A percentile compares a stretch with the other conserved stretches of the same genome.
These are phyloP conservation scores for Rusavskia elegans DNA, from an alignment of 495 filamentous ascomycete genomes.

Conservation along the genomic window DNA sequence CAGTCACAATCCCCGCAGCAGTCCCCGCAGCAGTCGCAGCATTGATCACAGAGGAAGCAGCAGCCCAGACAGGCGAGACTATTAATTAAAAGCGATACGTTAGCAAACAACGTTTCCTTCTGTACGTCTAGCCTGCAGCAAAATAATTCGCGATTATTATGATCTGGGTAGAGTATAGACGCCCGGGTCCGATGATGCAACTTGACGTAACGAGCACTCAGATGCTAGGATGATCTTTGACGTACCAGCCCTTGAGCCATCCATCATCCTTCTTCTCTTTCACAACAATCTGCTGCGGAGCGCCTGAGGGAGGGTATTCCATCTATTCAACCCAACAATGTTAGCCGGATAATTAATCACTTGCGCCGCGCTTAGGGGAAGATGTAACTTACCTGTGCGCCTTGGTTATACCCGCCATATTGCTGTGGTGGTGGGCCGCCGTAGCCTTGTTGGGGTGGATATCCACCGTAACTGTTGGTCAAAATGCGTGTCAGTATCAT, in stretches of 20 bases:
- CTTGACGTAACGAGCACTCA: no score
- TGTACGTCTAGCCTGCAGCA: no score
- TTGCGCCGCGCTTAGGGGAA: no score
- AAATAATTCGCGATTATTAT: no score
- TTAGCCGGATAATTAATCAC: not conserved
- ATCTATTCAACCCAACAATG: slow-evolving; percentile 16
- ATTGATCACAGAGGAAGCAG: slow-evolving; percentile 64
- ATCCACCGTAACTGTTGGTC: slow-evolving; percentile 10
- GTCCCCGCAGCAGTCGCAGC: slow-evolving; percentile 17
- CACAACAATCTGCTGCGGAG: slow-evolving; percentile 31
- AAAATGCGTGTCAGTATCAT: slow-evolving; percentile 1
- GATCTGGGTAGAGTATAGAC: no score
- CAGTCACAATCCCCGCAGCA: no score
- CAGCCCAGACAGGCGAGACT: slow-evolving; percentile 59
- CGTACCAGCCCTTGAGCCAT: slow-evolving; percentile 47
- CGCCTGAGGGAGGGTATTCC: slow-evolving; percentile 38
- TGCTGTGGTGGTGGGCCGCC: slow-evolving; percentile 16
- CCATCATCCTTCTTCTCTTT: slow-evolving; percentile 37
- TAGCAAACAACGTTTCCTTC: no score
- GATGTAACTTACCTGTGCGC: slow-evolving; percentile 14
- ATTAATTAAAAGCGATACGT: not conserved
- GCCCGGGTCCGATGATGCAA: no score
- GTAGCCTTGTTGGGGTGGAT: slow-evolving; percentile 18
- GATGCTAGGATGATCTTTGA: no score
- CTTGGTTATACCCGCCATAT: slow-evolving; percentile 24